Conservation (phyloP, 1,139 yeast genomes). For the Candida sanyaensis region DNA sequence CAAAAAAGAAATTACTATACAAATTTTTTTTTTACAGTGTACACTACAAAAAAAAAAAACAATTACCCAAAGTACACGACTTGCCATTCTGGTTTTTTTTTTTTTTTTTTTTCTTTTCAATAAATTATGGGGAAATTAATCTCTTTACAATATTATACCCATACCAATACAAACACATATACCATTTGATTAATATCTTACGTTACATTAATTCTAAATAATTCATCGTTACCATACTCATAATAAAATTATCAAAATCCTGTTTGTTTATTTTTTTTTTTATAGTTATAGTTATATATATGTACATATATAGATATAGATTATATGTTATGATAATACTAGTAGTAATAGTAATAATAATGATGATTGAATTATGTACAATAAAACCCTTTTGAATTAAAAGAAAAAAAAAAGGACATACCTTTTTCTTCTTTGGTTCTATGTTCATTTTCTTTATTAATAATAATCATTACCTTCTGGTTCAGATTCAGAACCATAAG, state of each 20-base stretch:
- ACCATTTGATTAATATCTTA: no score
- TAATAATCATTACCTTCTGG: conserved; percentile 51
- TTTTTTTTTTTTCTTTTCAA: no score
- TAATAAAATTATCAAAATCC: background rate
- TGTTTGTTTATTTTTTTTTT: background rate
- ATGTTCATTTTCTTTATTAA: conserved; percentile 12
- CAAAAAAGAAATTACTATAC: background rate
- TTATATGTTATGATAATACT: background rate
- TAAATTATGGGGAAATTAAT: no score
- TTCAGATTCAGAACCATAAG: conserved; percentile 33
- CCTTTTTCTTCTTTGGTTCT: background rate
- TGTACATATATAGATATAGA: no score
- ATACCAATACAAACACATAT: no score
- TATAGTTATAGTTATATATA: no score
- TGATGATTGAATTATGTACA: background rate
- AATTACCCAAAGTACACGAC: background rate
- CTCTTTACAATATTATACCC: no score
- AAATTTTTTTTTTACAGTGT: no score
- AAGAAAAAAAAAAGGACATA: background rate
- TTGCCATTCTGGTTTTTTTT: no score
- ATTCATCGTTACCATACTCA: background rate
- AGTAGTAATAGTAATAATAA: background rate
- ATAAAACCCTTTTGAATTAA: background rate
- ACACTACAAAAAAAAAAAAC: no score
- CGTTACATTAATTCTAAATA: no score